These are phyloP conservation scores for Alternaria postmessia DNA, from an alignment of 2,329 filamentous ascomycete genomes.

Conservation along the genomic window DNA sequence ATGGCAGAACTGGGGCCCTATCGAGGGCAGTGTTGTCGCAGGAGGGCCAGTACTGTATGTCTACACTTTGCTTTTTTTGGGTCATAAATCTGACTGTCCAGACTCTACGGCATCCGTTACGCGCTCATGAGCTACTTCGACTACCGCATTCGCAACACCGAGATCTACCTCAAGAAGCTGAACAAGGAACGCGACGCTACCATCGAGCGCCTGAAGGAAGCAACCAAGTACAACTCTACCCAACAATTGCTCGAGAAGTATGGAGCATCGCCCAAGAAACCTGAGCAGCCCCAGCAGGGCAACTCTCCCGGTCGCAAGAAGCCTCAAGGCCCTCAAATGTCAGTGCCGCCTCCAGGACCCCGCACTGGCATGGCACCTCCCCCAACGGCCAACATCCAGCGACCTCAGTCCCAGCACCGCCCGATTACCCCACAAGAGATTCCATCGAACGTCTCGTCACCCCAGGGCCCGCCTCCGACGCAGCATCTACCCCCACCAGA, in stretches of 20 bases:
- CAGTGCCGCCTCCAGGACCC: slow-evolving; percentile 41
- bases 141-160: slow-evolving; percentile 77
- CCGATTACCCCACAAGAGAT: slow-evolving; percentile 43
- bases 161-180: slow-evolving; percentile 74
- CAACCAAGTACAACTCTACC: slow-evolving; percentile 95
- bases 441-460: slow-evolving; percentile 22
- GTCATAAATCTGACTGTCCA: slow-evolving; percentile 50
- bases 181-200: slow-evolving; percentile 83
- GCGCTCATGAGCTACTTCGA: slow-evolving; percentile 76
- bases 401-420: slow-evolving; percentile 36
- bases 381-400: slow-evolving; percentile 70
- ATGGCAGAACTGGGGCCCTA: slow-evolving; percentile 75
- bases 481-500: slow-evolving; percentile 29
- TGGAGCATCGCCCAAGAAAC: slow-evolving; percentile 64
- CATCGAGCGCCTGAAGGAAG: slow-evolving; percentile 92
- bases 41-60: slow-evolving; percentile 80
- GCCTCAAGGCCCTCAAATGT: slow-evolving; percentile 41
- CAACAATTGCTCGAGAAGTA: slow-evolving; percentile 94
- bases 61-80: background rate
- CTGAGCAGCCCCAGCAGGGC: slow-evolving; percentile 49
- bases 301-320: slow-evolving; percentile 38
- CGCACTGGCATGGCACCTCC: slow-evolving; percentile 67
- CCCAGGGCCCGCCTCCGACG: slow-evolving; percentile 32
- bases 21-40: slow-evolving; percentile 80
- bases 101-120: slow-evolving; percentile 80